Evolutionary conservation across 306 rosid species (phyloP), one percentile per base, ranked within the genome.

Genomic region (Trifolium dubium): DNA sequence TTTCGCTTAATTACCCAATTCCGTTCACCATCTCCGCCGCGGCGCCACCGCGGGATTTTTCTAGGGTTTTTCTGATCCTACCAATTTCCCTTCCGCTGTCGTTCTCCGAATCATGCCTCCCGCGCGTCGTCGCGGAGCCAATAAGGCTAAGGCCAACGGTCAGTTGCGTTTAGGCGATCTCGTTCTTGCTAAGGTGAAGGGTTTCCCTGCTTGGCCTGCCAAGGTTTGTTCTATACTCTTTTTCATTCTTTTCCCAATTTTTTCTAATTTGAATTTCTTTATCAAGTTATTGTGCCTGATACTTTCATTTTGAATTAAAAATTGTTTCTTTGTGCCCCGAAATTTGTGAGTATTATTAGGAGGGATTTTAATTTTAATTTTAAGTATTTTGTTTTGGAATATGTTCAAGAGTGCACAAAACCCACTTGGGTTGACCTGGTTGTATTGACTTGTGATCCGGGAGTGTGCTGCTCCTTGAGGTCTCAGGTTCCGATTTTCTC

Each of bases 141-240:
- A 70, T 86, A 95, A 92, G 86, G 83, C 86, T 3, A 88, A 85
- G 82, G 85, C 82, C 37, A 88, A 87, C 67, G 83, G 88, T 19
- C 86, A 90, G 83, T 71, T 95, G 85, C 83, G 89, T 58, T 80
- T 90, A 43, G 99, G 99, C 77, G 98, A 92, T 95, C 99, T 95
- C 32, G 99, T 95, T 4, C 99, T 95, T 18, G 99, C 99, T 32
- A 95, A 95, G 90, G 98, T 95, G 82, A 95, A 95, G 92, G 99
- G 99, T 54, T 90, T 87, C 83, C 99, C 98, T 6, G 80, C 88
- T 64, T 95, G 98, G 99, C 99, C 99, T 43, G 99, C 98, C 54
- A 90, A 95, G 99, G 99, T 95, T 28, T 34, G 60, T 6, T 23
- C 23, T 23, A 23, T 69, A 39, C 77, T 64, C 78, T 37, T 64